phyloP scores from a whole-genome alignment of 1,139 yeast species.

The Diutina rugosa region DNA sequence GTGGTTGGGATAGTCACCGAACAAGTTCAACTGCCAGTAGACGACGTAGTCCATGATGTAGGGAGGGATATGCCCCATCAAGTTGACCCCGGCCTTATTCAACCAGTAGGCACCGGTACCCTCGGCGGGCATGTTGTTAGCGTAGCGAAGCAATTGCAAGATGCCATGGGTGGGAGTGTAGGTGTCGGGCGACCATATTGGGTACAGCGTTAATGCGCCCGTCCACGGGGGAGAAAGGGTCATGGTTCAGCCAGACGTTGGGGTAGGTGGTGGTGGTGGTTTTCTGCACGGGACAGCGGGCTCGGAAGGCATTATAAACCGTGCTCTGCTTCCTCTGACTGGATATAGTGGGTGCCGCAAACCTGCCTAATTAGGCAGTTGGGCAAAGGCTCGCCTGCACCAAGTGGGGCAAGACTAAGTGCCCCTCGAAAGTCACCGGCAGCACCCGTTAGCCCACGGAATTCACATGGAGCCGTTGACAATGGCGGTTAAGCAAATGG shows the following conservation, averaged over 20 bases:
- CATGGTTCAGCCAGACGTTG: no score
- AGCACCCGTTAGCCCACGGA: neutral
- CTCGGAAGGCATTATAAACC: neutral
- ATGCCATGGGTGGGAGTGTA: constrained; percentile 16
- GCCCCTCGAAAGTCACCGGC: neutral
- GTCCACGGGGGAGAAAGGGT: neutral
- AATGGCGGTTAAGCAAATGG: no score
- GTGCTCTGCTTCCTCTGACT: neutral
- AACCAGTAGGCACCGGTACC: constrained; percentile 37
- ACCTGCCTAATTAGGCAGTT: neutral
- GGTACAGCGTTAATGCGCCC: neutral
- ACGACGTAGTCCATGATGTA: constrained; percentile 3
- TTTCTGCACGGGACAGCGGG: no score
- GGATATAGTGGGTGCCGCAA: neutral
- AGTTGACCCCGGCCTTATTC: constrained; percentile 15
- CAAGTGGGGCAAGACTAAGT: neutral
- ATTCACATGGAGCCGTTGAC: neutral
- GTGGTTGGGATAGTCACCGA: neutral
- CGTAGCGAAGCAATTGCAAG: constrained; percentile 16
- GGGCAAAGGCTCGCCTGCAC: neutral
- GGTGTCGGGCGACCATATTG: neutral
- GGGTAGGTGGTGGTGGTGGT: no score
- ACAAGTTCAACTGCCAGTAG: neutral
- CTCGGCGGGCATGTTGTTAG: constrained; percentile 29
- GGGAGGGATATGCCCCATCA: constrained; percentile 10